phyloP scores from a whole-genome alignment of 2,329 filamentous ascomycete species.

The Coleophoma eucalyptorum region DNA sequence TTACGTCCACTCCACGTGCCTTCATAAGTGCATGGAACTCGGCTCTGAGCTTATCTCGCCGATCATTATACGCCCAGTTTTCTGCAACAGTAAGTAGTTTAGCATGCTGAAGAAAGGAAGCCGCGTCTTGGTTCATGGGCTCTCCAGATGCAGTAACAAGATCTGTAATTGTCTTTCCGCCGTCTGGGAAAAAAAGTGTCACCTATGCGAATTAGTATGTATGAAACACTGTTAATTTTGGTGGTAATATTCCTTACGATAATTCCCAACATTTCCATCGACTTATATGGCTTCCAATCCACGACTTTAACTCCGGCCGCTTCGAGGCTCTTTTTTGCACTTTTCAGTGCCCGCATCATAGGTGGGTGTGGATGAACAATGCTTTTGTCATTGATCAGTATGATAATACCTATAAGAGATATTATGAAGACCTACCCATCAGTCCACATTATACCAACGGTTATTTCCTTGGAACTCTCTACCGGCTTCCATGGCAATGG shows the following conservation, averaged over 20 bases:
- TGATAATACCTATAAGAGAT: too few species aligned
- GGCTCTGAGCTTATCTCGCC: slow-evolving; percentile 8
- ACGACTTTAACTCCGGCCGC: slow-evolving; percentile 54
- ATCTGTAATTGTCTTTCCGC: slow-evolving; percentile 27
- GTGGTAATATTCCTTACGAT: slow-evolving; percentile 30
- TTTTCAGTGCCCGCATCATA: slow-evolving; percentile 47
- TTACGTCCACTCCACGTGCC: slow-evolving; percentile 27
- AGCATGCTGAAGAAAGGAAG: slow-evolving; percentile 5
- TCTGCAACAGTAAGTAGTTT: slow-evolving; percentile 3
- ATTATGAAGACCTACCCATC: slow-evolving; percentile 36
- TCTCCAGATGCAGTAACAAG: slow-evolving; percentile 54
- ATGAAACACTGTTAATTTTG: slow-evolving; percentile 11
- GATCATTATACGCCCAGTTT: slow-evolving; percentile 10
- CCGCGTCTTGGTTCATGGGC: slow-evolving; percentile 28
- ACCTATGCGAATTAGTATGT: slow-evolving; percentile 10
- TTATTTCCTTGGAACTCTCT: slow-evolving; percentile 31
- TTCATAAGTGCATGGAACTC: slow-evolving; percentile 12
- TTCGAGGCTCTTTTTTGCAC: slow-evolving; percentile 43
- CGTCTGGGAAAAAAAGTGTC: slow-evolving; percentile 40
- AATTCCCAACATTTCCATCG: slow-evolving; percentile 34
- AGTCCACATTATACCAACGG: slow-evolving; percentile 49
- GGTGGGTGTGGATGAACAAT: slow-evolving; percentile 51
- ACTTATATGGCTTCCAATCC: slow-evolving; percentile 52
- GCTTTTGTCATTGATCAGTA: background rate
- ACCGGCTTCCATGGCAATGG: slow-evolving; percentile 32